Base-by-base conservation (phyloP, 1,139 yeast genomes). In the Debaryomycetaceae sp. region DNA sequence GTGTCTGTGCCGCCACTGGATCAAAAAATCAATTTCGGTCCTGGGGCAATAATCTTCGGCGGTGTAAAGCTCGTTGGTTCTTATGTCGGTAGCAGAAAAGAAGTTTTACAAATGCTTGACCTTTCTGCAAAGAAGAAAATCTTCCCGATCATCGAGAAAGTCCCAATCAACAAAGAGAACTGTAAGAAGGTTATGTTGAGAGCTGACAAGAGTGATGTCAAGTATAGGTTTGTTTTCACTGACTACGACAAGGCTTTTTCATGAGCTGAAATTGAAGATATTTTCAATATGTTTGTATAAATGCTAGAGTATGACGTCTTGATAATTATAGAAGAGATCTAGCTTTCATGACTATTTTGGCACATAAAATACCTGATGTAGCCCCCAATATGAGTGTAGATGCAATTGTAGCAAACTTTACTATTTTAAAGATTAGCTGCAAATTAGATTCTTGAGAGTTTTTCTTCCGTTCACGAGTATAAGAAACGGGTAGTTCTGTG, bases 111-210 rank as follows among this genome's bases (percentile, higher is more conserved):
- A 47, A 66, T 81, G 64, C 65, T 81, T 55, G 59, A 77, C 17
- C 53, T 81, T 44, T 81, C 81, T 33, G 77, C 73, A 15, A 65
- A 78, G 50, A 67, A 77, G 48, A 60, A 67, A 32, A 65, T 79
- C 49, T 67, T 67, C 44, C 79, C 83, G 17, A 79, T 84, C 85
- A 70, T 78, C 42, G 84, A 80, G 61, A 67, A 73, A 18, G 58
- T 79, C 37, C 78, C 80, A 36, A 65, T 81, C 45, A 64, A 70
- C 40, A 81, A 74, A 52, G 75, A 65, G 38, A 73, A 73, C 47
- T 75, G 76, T 36, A 65, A 68, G 36, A 66, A 71, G 51, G 84
- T 79, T 6, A 65, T 78, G 48, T 69, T 71, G 33, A 72, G 76
- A 53, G 65, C 76, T 46, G 70, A 71, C 39, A 50, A 61, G 19